Evolutionary conservation across 108 stramenopile genomes (phyloP).

Genomic region (Skeletonema menzelii): DNA sequence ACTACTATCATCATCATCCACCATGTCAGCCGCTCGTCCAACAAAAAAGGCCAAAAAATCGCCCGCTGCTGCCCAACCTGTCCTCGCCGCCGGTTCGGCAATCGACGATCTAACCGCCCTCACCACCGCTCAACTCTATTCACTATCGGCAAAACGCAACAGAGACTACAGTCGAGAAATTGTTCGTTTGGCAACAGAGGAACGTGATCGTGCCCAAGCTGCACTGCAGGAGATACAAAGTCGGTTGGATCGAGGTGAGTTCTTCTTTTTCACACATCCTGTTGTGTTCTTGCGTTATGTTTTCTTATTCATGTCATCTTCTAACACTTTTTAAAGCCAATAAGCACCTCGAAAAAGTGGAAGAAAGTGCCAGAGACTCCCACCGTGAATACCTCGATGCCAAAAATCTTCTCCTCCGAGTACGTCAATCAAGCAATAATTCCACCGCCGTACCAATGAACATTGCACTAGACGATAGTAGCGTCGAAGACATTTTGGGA

Average conservation of each 20-base stretch:
- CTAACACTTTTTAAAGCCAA: slow-evolving; percentile 28
- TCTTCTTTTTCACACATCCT: background rate
- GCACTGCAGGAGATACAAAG: slow-evolving; percentile 20
- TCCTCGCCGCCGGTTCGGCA: background rate
- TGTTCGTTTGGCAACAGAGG: slow-evolving; percentile 20
- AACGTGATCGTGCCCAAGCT: slow-evolving; percentile 32
- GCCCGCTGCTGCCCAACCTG: background rate
- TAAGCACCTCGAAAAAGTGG: slow-evolving; percentile 30
- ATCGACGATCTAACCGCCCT: slow-evolving; percentile 20
- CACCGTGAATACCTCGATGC: slow-evolving; percentile 35
- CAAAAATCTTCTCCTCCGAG: slow-evolving; percentile 16
- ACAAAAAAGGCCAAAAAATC: slow-evolving; percentile 14
- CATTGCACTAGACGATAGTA: background rate
- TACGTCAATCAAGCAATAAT: slow-evolving; percentile 6
- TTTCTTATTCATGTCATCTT: background rate
- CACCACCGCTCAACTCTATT: slow-evolving; percentile 30
- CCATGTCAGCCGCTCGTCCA: background rate
- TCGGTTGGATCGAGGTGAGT: slow-evolving; percentile 11
- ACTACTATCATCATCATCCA: background rate
- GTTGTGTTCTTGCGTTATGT: background rate
- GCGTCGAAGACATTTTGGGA: slow-evolving; percentile 9
- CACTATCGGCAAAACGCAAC: slow-evolving; percentile 30
- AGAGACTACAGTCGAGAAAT: slow-evolving; percentile 16
- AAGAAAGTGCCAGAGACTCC: slow-evolving; percentile 23
- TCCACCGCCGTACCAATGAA: background rate